These are phyloP conservation scores for Lotmaria passim DNA, from an alignment of 208 protist genomes.

Conservation along the genomic window DNA sequence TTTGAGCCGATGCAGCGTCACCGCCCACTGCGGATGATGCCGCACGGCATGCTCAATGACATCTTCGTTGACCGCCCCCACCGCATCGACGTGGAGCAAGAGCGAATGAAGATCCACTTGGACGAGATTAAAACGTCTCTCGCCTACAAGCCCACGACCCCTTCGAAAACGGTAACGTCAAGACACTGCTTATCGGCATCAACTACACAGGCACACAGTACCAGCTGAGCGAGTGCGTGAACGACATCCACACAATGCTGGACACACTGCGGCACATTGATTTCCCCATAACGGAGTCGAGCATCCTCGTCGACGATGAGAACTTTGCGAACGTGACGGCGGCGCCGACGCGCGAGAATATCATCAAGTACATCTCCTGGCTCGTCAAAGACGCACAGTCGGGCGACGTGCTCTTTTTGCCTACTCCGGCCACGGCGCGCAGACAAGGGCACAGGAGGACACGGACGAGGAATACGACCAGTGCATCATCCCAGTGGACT, in stretches of 20 bases:
- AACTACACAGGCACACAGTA: constrained; percentile 81
- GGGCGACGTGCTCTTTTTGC: constrained; percentile 90
- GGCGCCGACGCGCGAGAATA: constrained; percentile 79
- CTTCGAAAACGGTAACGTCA: constrained; percentile 65
- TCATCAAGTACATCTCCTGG: constrained; percentile 89
- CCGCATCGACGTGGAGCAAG: constrained; percentile 60
- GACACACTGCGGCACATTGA: constrained; percentile 74
- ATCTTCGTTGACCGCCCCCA: constrained; percentile 54
- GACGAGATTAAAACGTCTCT: constrained; percentile 69
- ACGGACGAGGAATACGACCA: constrained; percentile 83
- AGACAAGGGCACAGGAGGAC: constrained; percentile 57
- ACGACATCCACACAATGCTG: constrained; percentile 86
- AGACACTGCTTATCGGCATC: constrained; percentile 91
- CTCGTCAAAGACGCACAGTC: constrained; percentile 72
- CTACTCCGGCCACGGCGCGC: constrained; percentile 90
- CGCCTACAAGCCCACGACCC: constrained; percentile 65
- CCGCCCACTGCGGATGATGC: constrained; percentile 22
- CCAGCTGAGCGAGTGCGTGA: constrained; percentile 84
- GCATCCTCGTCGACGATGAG: constrained; percentile 85
- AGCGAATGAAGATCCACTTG: constrained; percentile 46
- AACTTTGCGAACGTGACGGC: constrained; percentile 75
- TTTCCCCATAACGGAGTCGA: constrained; percentile 83
- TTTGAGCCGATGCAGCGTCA: constrained; percentile 26
- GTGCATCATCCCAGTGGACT: constrained; percentile 85
- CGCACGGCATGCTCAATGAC: constrained; percentile 55